phyloP scores from a whole-genome alignment of 2,329 filamentous ascomycete genomes.

The Clonostachys solani region DNA sequence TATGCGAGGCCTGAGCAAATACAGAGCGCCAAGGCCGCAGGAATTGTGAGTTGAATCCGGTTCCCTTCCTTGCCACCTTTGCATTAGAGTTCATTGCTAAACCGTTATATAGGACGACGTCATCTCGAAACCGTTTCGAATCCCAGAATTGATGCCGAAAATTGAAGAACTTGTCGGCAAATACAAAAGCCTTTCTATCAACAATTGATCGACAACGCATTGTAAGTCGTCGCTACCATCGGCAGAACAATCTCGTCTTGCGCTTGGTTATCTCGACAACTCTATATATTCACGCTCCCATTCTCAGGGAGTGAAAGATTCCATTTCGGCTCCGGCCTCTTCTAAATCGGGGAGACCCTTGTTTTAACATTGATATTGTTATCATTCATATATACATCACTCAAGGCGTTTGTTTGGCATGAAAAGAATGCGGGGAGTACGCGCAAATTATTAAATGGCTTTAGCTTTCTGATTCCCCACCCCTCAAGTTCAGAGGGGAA shows the following conservation, averaged over 20 bases:
- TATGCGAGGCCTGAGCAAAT: slow-evolving; percentile 75
- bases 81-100: neutral
- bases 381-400: too few species aligned
- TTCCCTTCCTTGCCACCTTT: neutral
- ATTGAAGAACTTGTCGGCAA: slow-evolving; percentile 53
- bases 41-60: slow-evolving; percentile 54
- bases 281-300: too few species aligned
- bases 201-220: neutral
- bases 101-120: slow-evolving; percentile 55
- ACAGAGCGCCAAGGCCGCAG: slow-evolving; percentile 63
- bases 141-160: slow-evolving; percentile 64
- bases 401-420: too few species aligned
- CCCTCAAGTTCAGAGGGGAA: too few species aligned
- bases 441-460: too few species aligned
- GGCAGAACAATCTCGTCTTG: neutral
- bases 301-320: too few species aligned
- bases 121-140: slow-evolving; percentile 77
- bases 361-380: too few species aligned
- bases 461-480: too few species aligned
- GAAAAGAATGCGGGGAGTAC: too few species aligned
- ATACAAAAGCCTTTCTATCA: slow-evolving; percentile 25
- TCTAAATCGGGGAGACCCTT: too few species aligned
- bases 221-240: neutral
- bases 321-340: too few species aligned
- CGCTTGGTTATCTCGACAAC: too few species aligned